These are phyloP conservation scores for Chaetomium cochliodes DNA, from an alignment of 495 filamentous ascomycete species.

Conservation along the genomic window DNA sequence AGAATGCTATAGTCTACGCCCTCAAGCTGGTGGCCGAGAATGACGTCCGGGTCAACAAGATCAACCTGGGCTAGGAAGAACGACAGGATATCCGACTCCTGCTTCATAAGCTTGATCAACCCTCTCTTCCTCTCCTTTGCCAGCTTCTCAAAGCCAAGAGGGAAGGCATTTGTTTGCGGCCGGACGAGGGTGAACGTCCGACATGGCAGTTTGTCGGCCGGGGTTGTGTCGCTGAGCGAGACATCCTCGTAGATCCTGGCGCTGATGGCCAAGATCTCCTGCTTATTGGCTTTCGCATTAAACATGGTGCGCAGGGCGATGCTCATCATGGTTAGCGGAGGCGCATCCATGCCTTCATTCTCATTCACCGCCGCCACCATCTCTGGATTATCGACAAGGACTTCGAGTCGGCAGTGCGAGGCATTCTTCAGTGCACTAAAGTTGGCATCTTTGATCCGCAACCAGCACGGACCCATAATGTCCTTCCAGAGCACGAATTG, in stretches of 20 bases:
- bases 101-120: slow-evolving; percentile 73
- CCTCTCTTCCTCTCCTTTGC: slow-evolving; percentile 61
- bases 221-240: slow-evolving; percentile 80
- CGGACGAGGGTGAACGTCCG: slow-evolving; percentile 90
- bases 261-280: slow-evolving; percentile 88
- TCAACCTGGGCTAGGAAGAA: slow-evolving; percentile 88
- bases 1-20: slow-evolving; percentile 94
- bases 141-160: slow-evolving; percentile 78
- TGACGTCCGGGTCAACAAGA: slow-evolving; percentile 84
- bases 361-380: slow-evolving; percentile 68
- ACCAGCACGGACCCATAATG: slow-evolving; percentile 98
- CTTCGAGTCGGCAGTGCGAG: slow-evolving; percentile 95
- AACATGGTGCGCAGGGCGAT: slow-evolving; percentile 82
- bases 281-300: slow-evolving; percentile 92
- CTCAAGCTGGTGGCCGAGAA: slow-evolving; percentile 94
- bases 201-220: slow-evolving; percentile 81
- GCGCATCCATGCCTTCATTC: slow-evolving; percentile 72
- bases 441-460: slow-evolving; percentile 80
- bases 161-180: slow-evolving; percentile 71
- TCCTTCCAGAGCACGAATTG: slow-evolving; percentile 98
- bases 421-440: slow-evolving; percentile 83
- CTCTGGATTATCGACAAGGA: slow-evolving; percentile 73
- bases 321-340: slow-evolving; percentile 92
- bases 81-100: slow-evolving; percentile 76
- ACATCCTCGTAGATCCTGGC: slow-evolving; percentile 90